Base-by-base conservation (phyloP, 1,139 yeast genomes). In the Saccharomyces pastorianus region DNA sequence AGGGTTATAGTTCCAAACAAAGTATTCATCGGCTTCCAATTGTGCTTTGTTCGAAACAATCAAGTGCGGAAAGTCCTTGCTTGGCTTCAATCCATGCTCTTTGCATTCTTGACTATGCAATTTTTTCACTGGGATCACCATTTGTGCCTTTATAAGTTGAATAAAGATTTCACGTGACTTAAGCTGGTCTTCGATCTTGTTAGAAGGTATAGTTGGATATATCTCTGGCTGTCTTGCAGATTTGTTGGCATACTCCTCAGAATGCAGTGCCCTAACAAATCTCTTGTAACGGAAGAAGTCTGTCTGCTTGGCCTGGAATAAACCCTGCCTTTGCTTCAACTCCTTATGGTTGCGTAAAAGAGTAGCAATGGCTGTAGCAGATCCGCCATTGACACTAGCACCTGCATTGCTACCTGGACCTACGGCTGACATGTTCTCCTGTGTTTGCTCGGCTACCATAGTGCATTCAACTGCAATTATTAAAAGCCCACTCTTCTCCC, bases 281-380 rank as follows among this genome's bases (percentile, higher is more conserved):
- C 99, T 80, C 70, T 95, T 93, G 69, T 76, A 87, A 62, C 96
- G 78, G 79, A 93, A 93, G 69, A 93, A 91, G 57, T 88, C 95
- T 47, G 82, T 79, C 41, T 81, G 81, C 58, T 81, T 80, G 53
- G 85, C 85, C 64, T 84, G 83, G 54, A 88, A 74, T 48, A 85
- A 73, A 6, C 97, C 98, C 56, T 82, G 81, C 64, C 99, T 83
- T 68, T 83, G 86, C 67, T 93, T 93, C 61, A 93, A 76, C 28
- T 73, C 71, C 47, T 76, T 68, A 67, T 86, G 80, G 63, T 82
- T 82, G 59, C 93, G 83, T 57, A 90, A 74, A 59, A 78, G 87
- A 56, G 80, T 78, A 47, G 96, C 96, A 53, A 91, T 72, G 31
- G 84, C 84, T 48, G 83, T 58, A 0, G 87, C 81, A n/a, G 64